Base-by-base conservation (phyloP, 192 early-diverging fungal genomes). In the Backusella luteola region DNA sequence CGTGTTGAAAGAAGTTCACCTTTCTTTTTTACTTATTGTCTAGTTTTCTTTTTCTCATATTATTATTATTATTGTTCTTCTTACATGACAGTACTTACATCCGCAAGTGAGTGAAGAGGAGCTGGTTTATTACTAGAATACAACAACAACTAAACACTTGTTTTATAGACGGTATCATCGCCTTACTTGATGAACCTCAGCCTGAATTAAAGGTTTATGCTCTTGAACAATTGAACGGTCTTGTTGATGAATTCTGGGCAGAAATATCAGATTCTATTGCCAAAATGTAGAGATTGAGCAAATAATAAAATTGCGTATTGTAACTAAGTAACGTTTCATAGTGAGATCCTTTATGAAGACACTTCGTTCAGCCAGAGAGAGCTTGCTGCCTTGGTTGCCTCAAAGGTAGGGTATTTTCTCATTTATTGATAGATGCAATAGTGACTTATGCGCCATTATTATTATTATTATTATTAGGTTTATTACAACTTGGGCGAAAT, bases 401-500 rank as follows among this genome's bases (percentile, higher is more conserved):
- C 98, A 70, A 99, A 99, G 85, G 94, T 95, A 85, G 5, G 32
- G 38, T 2, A 32, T 32, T 32, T 6, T 34, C 32, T 23, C 17
- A 15, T 2, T 14, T 44, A 52, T 42, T 32, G 32, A 32, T 32
- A 32, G 32, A n/a, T n/a, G 21, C 2, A 52, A 1, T 15, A 26
- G 46, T 14, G 23, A 1, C 14, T 5, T 9, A 80, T 34, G 36
- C 73, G 39, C 11, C n/a, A n/a, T n/a, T 1, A 19, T 29, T 15
- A 49, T 69, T 32, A 32, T 1, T 67, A 95, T 29, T 29, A 29
- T 29, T 29, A 29, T 29, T 29, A 29, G 95, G 95, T 99, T 4
- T 98, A 98, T 86, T 99, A 96, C 76, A 94, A 99, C 77, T 86
- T 99, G 42, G 97, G 96, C 42, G 97, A 97, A 77, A 94, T 94